Evolutionary conservation across 169 alveolate genomes (phyloP), one percentile per base, ranked within the genome.

Genomic region (Eimeria necatrix): DNA sequence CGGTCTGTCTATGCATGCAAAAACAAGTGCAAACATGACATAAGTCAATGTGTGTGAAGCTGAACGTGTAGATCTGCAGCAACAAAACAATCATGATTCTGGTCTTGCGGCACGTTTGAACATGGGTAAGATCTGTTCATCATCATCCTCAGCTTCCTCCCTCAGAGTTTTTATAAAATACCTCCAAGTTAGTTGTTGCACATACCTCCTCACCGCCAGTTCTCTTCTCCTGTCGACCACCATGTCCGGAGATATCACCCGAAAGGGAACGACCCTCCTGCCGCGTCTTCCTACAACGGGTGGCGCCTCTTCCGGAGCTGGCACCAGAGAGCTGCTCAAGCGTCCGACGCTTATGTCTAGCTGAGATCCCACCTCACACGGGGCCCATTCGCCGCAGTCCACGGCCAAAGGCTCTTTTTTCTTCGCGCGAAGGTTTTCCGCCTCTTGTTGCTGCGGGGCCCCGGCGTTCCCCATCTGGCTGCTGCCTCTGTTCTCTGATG

Each of bases 131-230:
- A 91, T 91, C 59, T 78, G 86, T 48, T 91, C 95, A 46, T 91
- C 95, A 71, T 91, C 86, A 52, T 91, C 95, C 16, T 91, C 95
- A 1, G 86, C 95, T 12, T 91, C 95, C 41, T 91, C 91, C 46
- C 78, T 91, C 73, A 91, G 84, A 12, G 95, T 84, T 6, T 32
- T 60, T 12, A 91, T 32, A 53, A 91, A 91, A 60, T 91, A 91
- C 60, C 95, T 8, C 95, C 95, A 91, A 18, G 91, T 91, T 56
- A 91, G 73, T 41, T 91, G 95, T 41, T 26, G 52, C 52, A 76
- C 91, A 22, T 53, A 60, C 12, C 85, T 18, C 48, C 80, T 32
- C 61, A 85, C 93, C 0, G 93, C 93, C 64, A 60, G 56, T 80
- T 59, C 93, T 41, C 81, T 32, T 22, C 93, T 22, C 20, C 80